Base-by-base conservation (phyloP, 2,329 filamentous ascomycete genomes). In the Hymenoscyphus fraxineus region DNA sequence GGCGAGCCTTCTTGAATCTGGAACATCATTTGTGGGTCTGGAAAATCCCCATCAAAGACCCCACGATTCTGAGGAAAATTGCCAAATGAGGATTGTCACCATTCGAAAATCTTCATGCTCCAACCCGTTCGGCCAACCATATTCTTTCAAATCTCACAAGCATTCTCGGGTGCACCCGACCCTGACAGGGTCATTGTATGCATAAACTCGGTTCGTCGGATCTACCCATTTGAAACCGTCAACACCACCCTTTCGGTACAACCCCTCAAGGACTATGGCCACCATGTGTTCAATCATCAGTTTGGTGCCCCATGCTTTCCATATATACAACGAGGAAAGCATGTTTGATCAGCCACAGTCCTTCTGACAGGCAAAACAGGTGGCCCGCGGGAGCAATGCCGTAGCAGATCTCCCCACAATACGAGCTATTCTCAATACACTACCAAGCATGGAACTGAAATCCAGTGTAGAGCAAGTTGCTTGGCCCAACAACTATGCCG, bases 271-370 rank as follows among this genome's bases (percentile, higher is more conserved):
- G 27, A 51, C 19, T 10, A 10, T 51, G 44, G 44, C 44, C 44
- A 22, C 6, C 19, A 51, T 22, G 40, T 35, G 22, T 22, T 47
- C 40, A 16, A 15, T 31, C 40, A 51, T 31, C 38, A 31, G 19
- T 47, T 47, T 19, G 3, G 32, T n/a, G 22, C 19, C 41, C 35
- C 44, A 51, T 51, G 10, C n/a, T 51, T 10, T 12, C 6, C 44
- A 51, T 51, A 1, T 51, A 7, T 51, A 27, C 44, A 51, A 13
- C 19, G 44, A 51, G 22, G 7, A 51, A 15, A 12, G 35, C 27
- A 59, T 51, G 69, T 71, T 67, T 70, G 69, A 71, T 71, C 68
- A 59, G 58, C 62, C 60, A 64, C 65, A 64, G 63, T 58, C 64
- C 59, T n/a, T 16, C 65, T 60, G 39, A 58, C 59, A 55, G 61